Percentiles rank a stretch among this genome's conserved stretches.
Conservation (phyloP, 805 yeast species). For the Grigorovia humatica region DNA sequence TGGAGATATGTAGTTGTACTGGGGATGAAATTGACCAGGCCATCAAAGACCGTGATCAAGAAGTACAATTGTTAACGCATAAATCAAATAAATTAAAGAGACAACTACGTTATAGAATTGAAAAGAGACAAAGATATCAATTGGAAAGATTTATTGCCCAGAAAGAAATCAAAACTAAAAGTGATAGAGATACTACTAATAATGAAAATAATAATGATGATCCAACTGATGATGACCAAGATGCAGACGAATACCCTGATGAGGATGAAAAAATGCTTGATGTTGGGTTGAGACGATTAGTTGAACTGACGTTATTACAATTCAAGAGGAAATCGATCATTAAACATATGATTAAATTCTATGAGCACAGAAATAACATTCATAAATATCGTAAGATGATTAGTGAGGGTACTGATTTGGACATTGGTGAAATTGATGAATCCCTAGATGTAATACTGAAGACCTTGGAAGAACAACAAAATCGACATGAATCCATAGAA, state of each 20-base stretch:
- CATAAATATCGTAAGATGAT: conserved; percentile 60
- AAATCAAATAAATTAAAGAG: conserved; percentile 14
- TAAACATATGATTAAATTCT: conserved; percentile 25
- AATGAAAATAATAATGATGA: background rate
- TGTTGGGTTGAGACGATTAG: background rate
- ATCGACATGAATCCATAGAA: background rate
- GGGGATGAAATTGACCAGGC: background rate
- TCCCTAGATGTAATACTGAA: conserved; percentile 49
- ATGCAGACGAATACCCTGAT: background rate
- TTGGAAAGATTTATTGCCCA: conserved; percentile 6
- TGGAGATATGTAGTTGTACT: background rate
- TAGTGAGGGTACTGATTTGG: conserved; percentile 57
- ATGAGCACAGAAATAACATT: conserved; percentile 41
- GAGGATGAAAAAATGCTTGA: background rate
- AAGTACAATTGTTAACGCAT: conserved; percentile 33
- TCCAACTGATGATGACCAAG: conserved; percentile 5
- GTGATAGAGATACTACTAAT: background rate
- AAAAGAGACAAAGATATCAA: conserved; percentile 22
- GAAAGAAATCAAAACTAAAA: background rate
- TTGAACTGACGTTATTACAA: conserved; percentile 35
- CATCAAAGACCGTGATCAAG: conserved; percentile 15
- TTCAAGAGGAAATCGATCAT: conserved; percentile 31
- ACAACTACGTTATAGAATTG: conserved; percentile 19
- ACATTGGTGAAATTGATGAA: conserved; percentile 55
- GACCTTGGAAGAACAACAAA: conserved; percentile 9